Base-by-base conservation (phyloP, 73 alveolate species). In the Symbiodinium pilosum region DNA sequence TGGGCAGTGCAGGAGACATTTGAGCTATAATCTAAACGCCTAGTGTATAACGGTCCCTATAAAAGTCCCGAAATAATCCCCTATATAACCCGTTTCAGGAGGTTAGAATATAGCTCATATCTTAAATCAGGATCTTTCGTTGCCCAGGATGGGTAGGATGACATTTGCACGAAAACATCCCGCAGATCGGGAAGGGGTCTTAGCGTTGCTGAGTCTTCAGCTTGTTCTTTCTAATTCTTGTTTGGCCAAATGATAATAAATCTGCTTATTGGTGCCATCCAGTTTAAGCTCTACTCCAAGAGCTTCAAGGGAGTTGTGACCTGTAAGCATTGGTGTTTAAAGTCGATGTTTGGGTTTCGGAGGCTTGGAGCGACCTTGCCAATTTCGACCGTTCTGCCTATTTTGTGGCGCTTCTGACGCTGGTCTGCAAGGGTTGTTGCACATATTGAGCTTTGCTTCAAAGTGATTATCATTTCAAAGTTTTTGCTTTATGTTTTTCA, bases 351-450 rank as follows among this genome's bases (percentile, higher is more conserved):
- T n/a, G n/a, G n/a, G n/a, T n/a, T n/a, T n/a, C 30, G 81, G 38
- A 64, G 81, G 81, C 30, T 32, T 64, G 81, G 81, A 64, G 30
- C 81, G 81, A 64, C 30, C 44, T 73, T 73, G 85, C 41, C 24
- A 24, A 43, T n/a, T 36, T 36, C 32, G 43, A 36, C 95, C 64
- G 39, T 54, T 88, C 95, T 12, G 73, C 87, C 69, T 88, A 88
- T 77, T 88, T 88, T 44, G 86, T 88, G 87, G 95, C 87, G n/a
- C 69, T 88, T 41, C 86, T 88, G 95, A 28, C 34, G 64, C 47
- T 3, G 18, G 41, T 64, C 81, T 64, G 81, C 81, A 64, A n/a
- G 39, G 30, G 39, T 64, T 64, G 77, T 20, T 32, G 39, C 59
- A 47, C 21, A 47, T 9, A 11, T 54, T 54, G 73, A 26, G 26